Evolutionary conservation across 139 green algal species (phyloP).

Genomic region (Coelastrella sp.): DNA sequence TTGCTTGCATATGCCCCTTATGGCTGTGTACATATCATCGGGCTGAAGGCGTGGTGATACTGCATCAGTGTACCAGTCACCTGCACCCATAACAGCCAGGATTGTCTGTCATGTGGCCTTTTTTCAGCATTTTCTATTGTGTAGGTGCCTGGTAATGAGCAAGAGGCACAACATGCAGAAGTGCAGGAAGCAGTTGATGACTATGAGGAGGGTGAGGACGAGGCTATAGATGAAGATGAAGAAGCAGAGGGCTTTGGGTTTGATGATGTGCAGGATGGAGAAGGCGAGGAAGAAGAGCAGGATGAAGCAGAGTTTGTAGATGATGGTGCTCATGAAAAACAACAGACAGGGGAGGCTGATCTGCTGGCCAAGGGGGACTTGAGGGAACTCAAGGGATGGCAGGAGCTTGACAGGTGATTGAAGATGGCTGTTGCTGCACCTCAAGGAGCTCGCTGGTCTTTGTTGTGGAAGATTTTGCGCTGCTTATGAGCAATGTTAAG

Average conservation of each 20-base stretch:
- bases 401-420: constrained; percentile 50
- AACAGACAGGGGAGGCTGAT: neutral
- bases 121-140: no score
- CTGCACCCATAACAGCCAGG: no score
- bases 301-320: constrained; percentile 50
- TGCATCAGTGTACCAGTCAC: no score
- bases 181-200: constrained; percentile 30
- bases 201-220: constrained; percentile 47
- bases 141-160: no score
- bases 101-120: no score
- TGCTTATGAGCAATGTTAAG: no score
- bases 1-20: no score
- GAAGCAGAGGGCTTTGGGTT: constrained; percentile 45
- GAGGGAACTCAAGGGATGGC: constrained; percentile 55
- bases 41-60: no score
- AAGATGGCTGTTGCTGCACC: neutral
- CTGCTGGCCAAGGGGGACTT: constrained; percentile 30
- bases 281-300: constrained; percentile 42
- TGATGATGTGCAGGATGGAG: constrained; percentile 37
- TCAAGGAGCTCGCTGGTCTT: no score
- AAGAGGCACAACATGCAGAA: constrained; percentile 7
- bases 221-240: constrained; percentile 15
- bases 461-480: no score
- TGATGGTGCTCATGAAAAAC: constrained; percentile 14
- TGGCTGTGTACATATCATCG: no score